Base-by-base conservation (phyloP, 164 flowering plant genomes). In the Malania oleifera region DNA sequence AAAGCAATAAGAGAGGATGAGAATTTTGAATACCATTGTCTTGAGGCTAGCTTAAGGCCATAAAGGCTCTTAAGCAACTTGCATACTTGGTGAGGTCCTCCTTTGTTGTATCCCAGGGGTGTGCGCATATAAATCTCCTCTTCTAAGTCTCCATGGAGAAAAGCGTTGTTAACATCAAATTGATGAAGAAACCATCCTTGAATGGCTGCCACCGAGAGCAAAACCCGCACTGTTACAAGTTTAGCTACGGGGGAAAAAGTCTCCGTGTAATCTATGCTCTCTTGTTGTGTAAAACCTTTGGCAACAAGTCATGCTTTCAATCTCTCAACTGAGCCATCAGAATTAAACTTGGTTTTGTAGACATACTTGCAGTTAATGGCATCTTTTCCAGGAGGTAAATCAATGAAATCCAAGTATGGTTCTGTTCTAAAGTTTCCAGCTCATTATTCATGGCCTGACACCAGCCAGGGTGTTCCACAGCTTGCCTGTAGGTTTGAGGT, bases 81-180 rank as follows among this genome's bases (percentile, higher is more conserved):
- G 12, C 18, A 44, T 44, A 44, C 48, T 44, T 44, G 48, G 12
- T 44, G 4, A 13, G 48, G 48, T 44, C 48, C 5, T 17, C 48
- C 48, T 44, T 44, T 44, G 48, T 17, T 44, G 12, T 44, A 44
- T 4, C 15, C 48, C 23, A 13, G 48, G 48, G 48, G 48, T 44
- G 4, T 44, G 12, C 18, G 48, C 48, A 44, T 44, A 44, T 44
- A 44, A 44, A 44, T 4, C n/a, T n/a, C n/a, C n/a, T n/a, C n/a
- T n/a, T n/a, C n/a, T n/a, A n/a, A n/a, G n/a, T n/a, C n/a, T n/a
- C 35, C 35, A 44, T 44, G 48, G 48, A 44, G 48, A 44, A 44
- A 44, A 4, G 22, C n/a, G n/a, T n/a, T 20, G 48, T 44, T 44
- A 44, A 44, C 48, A 44, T 44, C 48, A 14, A 44, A 44, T 44